Conservation (phyloP, 2,329 filamentous ascomycete genomes). For the Claviceps pazoutovae region DNA sequence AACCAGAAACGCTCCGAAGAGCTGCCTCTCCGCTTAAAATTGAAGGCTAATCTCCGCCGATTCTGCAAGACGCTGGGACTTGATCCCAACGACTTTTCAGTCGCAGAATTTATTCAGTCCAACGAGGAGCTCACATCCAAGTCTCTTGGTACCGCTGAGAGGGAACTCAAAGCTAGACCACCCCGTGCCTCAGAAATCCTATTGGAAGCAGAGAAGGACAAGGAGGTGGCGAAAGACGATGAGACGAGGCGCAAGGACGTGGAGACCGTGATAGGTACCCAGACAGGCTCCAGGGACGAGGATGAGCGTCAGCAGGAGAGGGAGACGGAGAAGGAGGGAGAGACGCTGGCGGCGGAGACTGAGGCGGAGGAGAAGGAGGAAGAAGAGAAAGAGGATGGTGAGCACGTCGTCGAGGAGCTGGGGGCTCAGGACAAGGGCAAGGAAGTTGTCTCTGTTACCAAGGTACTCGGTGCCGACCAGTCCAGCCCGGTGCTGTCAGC, state of each 20-base stretch:
- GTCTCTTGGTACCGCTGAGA: conserved; percentile 22
- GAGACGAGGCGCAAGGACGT: neutral
- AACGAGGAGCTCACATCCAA: conserved; percentile 20
- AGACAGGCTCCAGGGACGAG: neutral
- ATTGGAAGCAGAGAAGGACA: conserved; percentile 10
- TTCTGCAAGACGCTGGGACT: conserved; percentile 24
- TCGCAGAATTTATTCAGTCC: conserved; percentile 20
- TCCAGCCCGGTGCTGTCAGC: conserved; percentile 14
- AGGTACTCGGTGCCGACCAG: conserved; percentile 10
- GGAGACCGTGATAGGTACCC: neutral
- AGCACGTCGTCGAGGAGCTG: neutral
- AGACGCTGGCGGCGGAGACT: neutral
- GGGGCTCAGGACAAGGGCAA: neutral
- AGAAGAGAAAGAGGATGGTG: neutral
- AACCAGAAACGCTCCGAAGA: conserved; percentile 22
- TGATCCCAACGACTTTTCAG: conserved; percentile 18
- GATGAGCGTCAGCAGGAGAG: neutral
- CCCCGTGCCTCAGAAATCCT: conserved; percentile 13
- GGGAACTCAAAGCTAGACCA: conserved; percentile 19
- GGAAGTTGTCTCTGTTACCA: conserved; percentile 9
- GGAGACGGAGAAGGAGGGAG: neutral
- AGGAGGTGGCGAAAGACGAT: neutral
- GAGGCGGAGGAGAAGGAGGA: neutral
- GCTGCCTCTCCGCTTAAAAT: conserved; percentile 19
- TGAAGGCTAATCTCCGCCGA: conserved; percentile 20